Base-by-base conservation (phyloP, 805 yeast genomes). In the Wickerhamomyces subpelliculosus region DNA sequence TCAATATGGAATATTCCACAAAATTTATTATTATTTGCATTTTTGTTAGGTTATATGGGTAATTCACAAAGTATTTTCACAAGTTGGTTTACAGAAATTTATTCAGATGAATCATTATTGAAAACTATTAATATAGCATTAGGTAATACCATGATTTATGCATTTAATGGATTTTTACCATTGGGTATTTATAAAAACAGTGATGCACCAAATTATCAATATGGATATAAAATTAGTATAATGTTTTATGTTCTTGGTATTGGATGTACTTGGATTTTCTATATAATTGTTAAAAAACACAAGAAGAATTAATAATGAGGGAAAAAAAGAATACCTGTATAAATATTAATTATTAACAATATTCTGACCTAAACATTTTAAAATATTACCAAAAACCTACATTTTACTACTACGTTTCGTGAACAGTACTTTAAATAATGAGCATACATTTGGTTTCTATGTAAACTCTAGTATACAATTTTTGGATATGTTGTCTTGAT, bases 51-150 rank as follows among this genome's bases (percentile, higher is more conserved):
- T 3, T n/a, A n/a, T 32, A 35, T 27, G 4, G n/a, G 21, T 17
- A 5, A 22, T 9, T 4, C 21, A 21, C 39, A 37, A 13, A 36
- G 35, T 12, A 25, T 36, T 12, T n/a, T 32, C 9, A 25, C 32
- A 23, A 19, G 23, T 4, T 36, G 39, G 39, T 32, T 36, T 32
- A 27, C 39, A 9, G 39, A 36, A 27, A 21, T n/a, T 9, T 36
- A 29, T 21, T 20, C 13, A 12, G 35, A 36, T 27, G 28, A 37
- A 22, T 32, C 32, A 16, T 21, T 27, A n/a, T 6, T 32, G 5
- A 37, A 32, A 23, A 35, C 33, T 17, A 22, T 32, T 16, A 27
- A 36, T 20, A 32, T 37, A 4, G 39, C 36, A 6, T 8, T 32
- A 9, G 39, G 39, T 10, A 37, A 37, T 18, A 31, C 35, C 13